Base-by-base conservation (phyloP, 2,329 filamentous ascomycete genomes). In the Aureobasidium subglaciale region DNA sequence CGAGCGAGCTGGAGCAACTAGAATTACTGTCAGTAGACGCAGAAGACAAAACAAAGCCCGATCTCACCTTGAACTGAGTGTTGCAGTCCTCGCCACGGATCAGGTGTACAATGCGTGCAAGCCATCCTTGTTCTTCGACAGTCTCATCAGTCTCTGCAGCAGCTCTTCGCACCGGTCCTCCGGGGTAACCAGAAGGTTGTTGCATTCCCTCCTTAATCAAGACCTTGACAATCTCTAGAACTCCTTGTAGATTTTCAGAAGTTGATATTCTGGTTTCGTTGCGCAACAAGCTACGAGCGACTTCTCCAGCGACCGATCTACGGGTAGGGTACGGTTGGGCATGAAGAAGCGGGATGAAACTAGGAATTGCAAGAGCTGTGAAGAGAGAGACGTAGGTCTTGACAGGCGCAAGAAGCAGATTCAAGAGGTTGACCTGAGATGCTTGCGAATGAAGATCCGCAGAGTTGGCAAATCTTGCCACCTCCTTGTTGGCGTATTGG, bases 71-170 rank as follows among this genome's bases (percentile, higher is more conserved):
- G 74, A 96, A 93, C 68, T 99, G 93, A 0, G 87, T 95, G 64
- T 96, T 90, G 65, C 97, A 97, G 67, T 95, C 83, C 32, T 88
- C 78, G 41, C 84, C 87, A 56, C 89, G 79, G 52, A 99, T 82
- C 56, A 96, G 77, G 72, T 99, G 93, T 16, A 96, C 84, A 66
- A 99, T 86, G 63, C 93, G 82, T 32, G 93, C 93, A 54, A 99
- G 78, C 90, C 90, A 96, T 50, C 93, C 93, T 76, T 99, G 93
- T 73, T 99, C 93, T 71, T 99, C 92, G 65, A 97, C 84, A 0
- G 92, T 97, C 74, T 99, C 95, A 59, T 99, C 93, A 0, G 93
- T 97, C 75, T 99, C 95, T 43, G 81, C 76, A 18, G 83, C 82
- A 59, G 90, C 84, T 60, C 89, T 80, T 66, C 92, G 88, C 13